Base-by-base conservation (phyloP, 805 yeast species). In the Isabelozyma pseudorhagii region DNA sequence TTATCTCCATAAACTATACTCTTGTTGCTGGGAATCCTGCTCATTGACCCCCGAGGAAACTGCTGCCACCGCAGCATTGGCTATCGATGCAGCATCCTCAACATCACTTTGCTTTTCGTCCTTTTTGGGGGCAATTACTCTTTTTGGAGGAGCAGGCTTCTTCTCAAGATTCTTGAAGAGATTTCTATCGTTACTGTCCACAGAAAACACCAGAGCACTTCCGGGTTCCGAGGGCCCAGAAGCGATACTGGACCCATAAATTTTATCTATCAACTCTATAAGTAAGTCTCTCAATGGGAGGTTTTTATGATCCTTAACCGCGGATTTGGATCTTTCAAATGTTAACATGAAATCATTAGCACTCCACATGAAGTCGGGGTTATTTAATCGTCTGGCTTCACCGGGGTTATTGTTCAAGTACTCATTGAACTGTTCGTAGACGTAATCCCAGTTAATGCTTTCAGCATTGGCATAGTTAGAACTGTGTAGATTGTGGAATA, bases 341-440 rank as follows among this genome's bases (percentile, higher is more conserved):
- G 83, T 83, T 13, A 76, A 72, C 52, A 77, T 75, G 52, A 87
- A 75, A 64, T 88, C 94, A 1, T 75, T 59, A 1, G 85, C 84
- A 2, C 77, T 71, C 89, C 89, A 85, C 27, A 53, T 55, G 14
- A 44, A 48, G 6, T 47, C 45, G 14, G 44, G 40, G 7, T 18
- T 13, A n/a, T 21, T 40, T 38, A 28, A 28, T 27, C 17, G 21
- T 42, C 27, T 42, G 6, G 45, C 3, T n/a, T 41, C 48, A 5
- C n/a, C 3, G 4, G 18, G n/a, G 14, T 18, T 28, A 10, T 15
- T 9, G 7, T 40, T 38, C 21, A 18, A 9, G 13, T 28, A 27
- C 10, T 41, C n/a, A 41, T 14, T 40, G 40, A 46, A 39, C 18
- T 41, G 40, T 6, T 40, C 42, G 18, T 42, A 14, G 7, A 72